Percentiles rank a stretch among this genome's conserved stretches.
Conservation (phyloP, 306 rosid genomes). For the Begonia masoniana region DNA sequence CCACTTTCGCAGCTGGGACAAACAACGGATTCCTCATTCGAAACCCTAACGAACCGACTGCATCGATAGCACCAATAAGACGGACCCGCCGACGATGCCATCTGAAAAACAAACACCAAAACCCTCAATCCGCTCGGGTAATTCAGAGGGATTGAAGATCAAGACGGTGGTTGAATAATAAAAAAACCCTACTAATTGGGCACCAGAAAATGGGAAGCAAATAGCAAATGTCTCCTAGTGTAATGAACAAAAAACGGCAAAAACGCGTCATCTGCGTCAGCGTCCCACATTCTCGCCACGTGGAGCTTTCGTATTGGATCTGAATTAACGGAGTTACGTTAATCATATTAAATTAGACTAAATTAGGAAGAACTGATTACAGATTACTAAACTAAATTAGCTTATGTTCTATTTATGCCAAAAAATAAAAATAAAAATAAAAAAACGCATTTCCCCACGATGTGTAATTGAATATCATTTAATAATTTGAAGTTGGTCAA, state of each 20-base stretch:
- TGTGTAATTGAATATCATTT: too few species aligned
- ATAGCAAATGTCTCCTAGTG: background rate
- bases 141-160: background rate
- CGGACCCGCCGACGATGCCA: background rate
- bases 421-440: too few species aligned
- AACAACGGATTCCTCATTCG: background rate
- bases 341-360: too few species aligned
- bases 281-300: background rate
- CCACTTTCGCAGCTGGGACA: conserved; percentile 2
- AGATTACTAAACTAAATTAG: too few species aligned
- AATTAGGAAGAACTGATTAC: too few species aligned
- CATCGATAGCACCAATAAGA: conserved; percentile 3
- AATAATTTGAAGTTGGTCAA: too few species aligned
- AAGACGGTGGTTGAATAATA: background rate
- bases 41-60: conserved; percentile 5
- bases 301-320: background rate
- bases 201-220: background rate
- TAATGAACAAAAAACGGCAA: background rate
- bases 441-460: too few species aligned
- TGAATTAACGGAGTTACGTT: background rate
- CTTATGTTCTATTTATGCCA: too few species aligned
- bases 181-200: background rate
- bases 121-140: background rate
- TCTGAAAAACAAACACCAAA: background rate
- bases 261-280: background rate